Evolutionary conservation across 305 asterid species (phyloP).

Genomic region (Rubia balearica): DNA sequence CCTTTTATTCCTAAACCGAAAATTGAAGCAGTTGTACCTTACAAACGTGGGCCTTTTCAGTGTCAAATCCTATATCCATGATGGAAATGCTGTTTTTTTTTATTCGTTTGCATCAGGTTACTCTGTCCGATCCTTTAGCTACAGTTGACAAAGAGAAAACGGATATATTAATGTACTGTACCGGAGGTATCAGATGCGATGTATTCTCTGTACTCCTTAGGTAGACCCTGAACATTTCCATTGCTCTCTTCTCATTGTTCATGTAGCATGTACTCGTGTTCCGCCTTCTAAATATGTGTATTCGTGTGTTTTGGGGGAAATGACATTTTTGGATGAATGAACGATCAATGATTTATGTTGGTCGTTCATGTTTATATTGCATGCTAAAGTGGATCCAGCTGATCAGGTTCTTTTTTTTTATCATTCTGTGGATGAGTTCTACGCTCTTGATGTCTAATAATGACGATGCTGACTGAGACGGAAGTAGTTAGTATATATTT

Average conservation of each 20-base stretch:
- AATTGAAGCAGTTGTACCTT: not conserved
- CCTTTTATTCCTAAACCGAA: not conserved
- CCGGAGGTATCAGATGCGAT: slow-evolving; percentile 95
- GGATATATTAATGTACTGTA: slow-evolving; percentile 89
- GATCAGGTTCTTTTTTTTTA: not conserved
- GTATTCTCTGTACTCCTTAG: slow-evolving; percentile 88
- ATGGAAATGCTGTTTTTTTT: slow-evolving; percentile 7
- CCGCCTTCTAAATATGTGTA: not conserved
- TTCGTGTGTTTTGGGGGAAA: not conserved
- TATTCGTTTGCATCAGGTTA: slow-evolving; percentile 27
- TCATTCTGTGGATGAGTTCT: not conserved
- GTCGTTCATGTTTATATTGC: not conserved
- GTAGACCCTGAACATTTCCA: slow-evolving; percentile 39
- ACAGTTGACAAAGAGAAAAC: slow-evolving; percentile 67
- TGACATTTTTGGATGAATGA: not conserved
- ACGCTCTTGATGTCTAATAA: not conserved
- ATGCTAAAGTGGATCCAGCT: not conserved
- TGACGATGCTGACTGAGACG: not conserved
- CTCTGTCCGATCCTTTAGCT: slow-evolving; percentile 74
- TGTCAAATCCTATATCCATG: not conserved
- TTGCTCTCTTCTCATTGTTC: slow-evolving; percentile 1
- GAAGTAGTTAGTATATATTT: not conserved
- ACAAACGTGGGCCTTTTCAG: not conserved
- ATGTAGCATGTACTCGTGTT: not conserved
- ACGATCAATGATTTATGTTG: not conserved